Conservation (phyloP, 106 monocot genomes). For the Acanthochlamys bracteata region DNA sequence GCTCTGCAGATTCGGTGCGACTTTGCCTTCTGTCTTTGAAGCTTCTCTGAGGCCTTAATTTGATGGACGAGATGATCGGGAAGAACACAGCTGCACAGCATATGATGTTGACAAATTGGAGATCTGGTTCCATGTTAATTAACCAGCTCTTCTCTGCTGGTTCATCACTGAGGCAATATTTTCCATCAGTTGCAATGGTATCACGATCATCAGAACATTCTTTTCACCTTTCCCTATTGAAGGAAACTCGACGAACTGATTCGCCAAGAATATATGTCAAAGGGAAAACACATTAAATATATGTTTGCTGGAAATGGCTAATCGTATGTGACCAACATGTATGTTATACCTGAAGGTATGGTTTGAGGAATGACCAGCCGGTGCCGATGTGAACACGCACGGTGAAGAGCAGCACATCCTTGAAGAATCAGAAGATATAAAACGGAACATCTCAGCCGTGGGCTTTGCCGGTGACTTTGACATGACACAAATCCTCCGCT, state of each 20-base stretch:
- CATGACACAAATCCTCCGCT: constrained; percentile 37
- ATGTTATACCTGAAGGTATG: constrained; percentile 30
- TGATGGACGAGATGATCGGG: constrained; percentile 48
- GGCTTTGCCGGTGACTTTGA: constrained; percentile 27
- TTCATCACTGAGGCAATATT: constrained; percentile 35
- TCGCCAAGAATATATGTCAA: no score
- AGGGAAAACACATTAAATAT: no score
- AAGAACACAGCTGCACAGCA: constrained; percentile 46
- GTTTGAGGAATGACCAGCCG: constrained; percentile 55
- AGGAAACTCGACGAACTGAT: no score
- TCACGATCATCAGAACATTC: constrained; percentile 41
- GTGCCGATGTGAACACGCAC: constrained; percentile 52
- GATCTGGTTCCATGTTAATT: constrained; percentile 36
- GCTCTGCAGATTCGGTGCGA: constrained; percentile 37
- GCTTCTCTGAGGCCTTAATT: constrained; percentile 35
- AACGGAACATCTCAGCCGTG: constrained; percentile 55
- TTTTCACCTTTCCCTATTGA: constrained; percentile 43
- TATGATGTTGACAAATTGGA: constrained; percentile 31
- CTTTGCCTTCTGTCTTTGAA: constrained; percentile 45
- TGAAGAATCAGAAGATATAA: constrained; percentile 47
- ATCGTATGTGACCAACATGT: no score
- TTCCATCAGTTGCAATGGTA: constrained; percentile 41
- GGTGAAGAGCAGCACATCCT: constrained; percentile 45
- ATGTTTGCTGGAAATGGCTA: no score
- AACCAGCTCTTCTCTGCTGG: constrained; percentile 18